phyloP scores from a whole-genome alignment of 2,329 filamentous ascomycete genomes.

The Arthrobotrys sinensis region DNA sequence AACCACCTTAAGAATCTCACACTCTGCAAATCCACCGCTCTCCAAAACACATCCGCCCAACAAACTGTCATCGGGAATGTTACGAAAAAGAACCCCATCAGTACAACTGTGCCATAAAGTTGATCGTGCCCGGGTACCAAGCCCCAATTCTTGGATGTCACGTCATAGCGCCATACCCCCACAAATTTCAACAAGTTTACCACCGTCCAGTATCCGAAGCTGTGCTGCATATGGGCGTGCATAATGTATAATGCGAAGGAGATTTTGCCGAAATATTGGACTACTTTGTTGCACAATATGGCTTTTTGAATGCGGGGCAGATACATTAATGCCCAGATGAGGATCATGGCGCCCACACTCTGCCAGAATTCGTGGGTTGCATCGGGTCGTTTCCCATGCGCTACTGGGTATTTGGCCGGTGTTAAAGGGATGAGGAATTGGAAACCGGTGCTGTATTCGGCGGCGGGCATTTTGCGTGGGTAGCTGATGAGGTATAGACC shows the following conservation, averaged over 20 bases:
- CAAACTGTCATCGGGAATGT: conserved; percentile 34
- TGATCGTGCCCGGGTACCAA: conserved; percentile 65
- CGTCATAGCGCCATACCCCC: conserved; percentile 21
- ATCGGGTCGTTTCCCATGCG: conserved; percentile 12
- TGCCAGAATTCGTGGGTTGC: conserved; percentile 40
- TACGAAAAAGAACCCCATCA: conserved; percentile 6
- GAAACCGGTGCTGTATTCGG: conserved; percentile 63
- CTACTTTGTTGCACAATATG: conserved; percentile 37
- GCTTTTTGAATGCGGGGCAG: conserved; percentile 35
- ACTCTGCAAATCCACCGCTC: conserved; percentile 38
- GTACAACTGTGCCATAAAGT: conserved; percentile 65
- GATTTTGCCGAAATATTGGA: conserved; percentile 47
- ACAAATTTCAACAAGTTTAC: conserved; percentile 30
- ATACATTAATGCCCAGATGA: conserved; percentile 43
- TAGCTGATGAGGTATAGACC: conserved; percentile 73
- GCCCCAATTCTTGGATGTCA: background rate
- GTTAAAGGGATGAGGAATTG: conserved; percentile 27
- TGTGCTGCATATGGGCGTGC: conserved; percentile 32
- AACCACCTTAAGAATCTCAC: conserved; percentile 48
- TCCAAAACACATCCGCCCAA: conserved; percentile 50
- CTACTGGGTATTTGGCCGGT: conserved; percentile 29
- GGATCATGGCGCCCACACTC: conserved; percentile 21
- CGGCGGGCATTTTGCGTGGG: conserved; percentile 67
- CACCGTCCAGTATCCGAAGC: conserved; percentile 33
- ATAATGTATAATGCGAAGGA: conserved; percentile 49